Conservation (phyloP, 148 eudicot genomes). For the Salicornia ramosissima region DNA sequence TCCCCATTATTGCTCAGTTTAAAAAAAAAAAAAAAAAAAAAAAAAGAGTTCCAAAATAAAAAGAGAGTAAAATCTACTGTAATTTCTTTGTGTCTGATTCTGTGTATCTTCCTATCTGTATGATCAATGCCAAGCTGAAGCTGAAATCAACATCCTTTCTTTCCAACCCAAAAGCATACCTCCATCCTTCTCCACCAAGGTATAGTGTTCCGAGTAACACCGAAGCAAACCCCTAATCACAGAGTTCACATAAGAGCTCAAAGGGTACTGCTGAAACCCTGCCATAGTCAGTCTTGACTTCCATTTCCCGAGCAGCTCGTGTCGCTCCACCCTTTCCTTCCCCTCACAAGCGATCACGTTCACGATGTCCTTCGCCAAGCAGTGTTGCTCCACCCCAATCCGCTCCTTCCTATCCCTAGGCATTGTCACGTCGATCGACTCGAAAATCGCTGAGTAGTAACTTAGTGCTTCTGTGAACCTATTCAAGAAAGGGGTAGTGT, state of each 20-base stretch:
- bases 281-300: constrained; percentile 88
- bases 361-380: constrained; percentile 83
- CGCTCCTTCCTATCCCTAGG: constrained; percentile 63
- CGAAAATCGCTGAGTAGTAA: constrained; percentile 86
- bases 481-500: constrained; percentile 71
- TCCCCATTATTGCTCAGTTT: background rate
- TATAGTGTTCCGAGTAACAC: constrained; percentile 70
- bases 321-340: constrained; percentile 76
- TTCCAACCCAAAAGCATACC: constrained; percentile 91
- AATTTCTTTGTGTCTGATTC: background rate
- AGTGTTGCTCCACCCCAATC: constrained; percentile 73
- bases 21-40: background rate
- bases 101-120: background rate
- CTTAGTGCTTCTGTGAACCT: constrained; percentile 65
- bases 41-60: background rate
- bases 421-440: constrained; percentile 73
- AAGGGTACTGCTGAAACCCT: constrained; percentile 58
- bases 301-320: constrained; percentile 92
- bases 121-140: constrained; percentile 80
- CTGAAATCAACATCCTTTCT: constrained; percentile 68
- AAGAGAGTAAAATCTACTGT: background rate
- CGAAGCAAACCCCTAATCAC: constrained; percentile 57
- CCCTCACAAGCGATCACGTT: constrained; percentile 90
- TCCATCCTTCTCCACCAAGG: constrained; percentile 74
- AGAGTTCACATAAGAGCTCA: constrained; percentile 76